Percentiles rank a stretch among this genome's conserved stretches.
Conservation (phyloP, 805 yeast genomes). For the Spencermartinsiella europaea region DNA sequence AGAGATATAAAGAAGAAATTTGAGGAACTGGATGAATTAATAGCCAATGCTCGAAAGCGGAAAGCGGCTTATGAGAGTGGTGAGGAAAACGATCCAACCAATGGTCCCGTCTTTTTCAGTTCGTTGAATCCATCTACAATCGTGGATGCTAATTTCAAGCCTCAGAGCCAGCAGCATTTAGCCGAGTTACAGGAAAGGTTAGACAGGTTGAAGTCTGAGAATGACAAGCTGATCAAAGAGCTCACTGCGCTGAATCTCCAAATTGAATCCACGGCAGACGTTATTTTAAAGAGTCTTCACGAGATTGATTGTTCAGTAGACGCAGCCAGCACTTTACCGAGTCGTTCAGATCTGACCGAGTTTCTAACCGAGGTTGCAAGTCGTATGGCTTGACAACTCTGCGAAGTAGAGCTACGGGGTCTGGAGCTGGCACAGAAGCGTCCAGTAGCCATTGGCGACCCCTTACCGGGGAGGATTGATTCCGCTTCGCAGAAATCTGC, state of each 20-base stretch:
- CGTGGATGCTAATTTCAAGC: constrained; percentile 26
- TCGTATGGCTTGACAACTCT: background rate
- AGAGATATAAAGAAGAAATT: constrained; percentile 35
- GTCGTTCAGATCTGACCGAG: constrained; percentile 10
- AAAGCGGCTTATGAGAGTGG: constrained; percentile 15
- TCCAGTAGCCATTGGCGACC: too few species aligned
- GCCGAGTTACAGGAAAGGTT: constrained; percentile 13
- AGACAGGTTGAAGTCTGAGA: constrained; percentile 3
- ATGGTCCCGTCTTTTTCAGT: constrained; percentile 23
- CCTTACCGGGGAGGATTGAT: too few species aligned
- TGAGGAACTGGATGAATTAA: constrained; percentile 36
- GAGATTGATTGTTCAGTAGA: constrained; percentile 11
- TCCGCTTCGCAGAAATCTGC: too few species aligned
- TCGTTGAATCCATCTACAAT: constrained; percentile 29
- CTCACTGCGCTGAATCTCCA: background rate
- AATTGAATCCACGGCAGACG: background rate
- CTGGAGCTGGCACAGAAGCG: too few species aligned
- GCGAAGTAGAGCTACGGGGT: too few species aligned
- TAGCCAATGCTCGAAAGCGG: constrained; percentile 32
- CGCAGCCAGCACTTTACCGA: constrained; percentile 11
- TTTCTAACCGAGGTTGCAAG: constrained; percentile 3
- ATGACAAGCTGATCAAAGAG: constrained; percentile 8
- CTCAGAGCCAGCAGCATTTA: constrained; percentile 22
- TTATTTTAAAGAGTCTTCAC: constrained; percentile 2
- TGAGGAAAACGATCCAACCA: constrained; percentile 1